Evolutionary conservation across 495 filamentous ascomycete genomes (phyloP).

Genomic region (Lepraria neglecta): DNA sequence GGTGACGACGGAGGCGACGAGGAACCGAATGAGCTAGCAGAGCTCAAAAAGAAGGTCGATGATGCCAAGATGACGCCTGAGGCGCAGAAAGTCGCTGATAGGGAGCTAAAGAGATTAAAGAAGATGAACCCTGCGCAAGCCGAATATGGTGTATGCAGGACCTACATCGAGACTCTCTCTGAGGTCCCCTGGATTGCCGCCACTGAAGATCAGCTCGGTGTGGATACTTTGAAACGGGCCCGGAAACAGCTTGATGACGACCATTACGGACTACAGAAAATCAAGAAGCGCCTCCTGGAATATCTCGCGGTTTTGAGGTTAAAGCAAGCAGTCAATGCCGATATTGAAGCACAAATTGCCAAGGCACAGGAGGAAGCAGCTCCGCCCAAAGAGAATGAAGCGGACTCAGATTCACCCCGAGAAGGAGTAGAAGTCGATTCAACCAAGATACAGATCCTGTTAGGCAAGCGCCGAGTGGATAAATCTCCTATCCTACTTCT

Average conservation of each 20-base stretch:
- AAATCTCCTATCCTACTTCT: slow-evolving; percentile 94
- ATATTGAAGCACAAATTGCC: slow-evolving; percentile 69
- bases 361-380: slow-evolving; percentile 55
- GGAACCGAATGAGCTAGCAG: slow-evolving; percentile 79
- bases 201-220: slow-evolving; percentile 83
- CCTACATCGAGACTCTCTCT: slow-evolving; percentile 90
- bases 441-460: slow-evolving; percentile 60
- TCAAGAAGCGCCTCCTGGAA: slow-evolving; percentile 93
- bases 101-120: slow-evolving; percentile 80
- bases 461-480: slow-evolving; percentile 73
- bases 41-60: slow-evolving; percentile 79
- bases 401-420: slow-evolving; percentile 29
- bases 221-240: slow-evolving; percentile 68
- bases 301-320: slow-evolving; percentile 92
- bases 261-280: slow-evolving; percentile 93
- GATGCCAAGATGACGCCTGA: slow-evolving; percentile 70
- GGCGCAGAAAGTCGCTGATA: slow-evolving; percentile 78
- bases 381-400: slow-evolving; percentile 29
- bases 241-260: slow-evolving; percentile 91
- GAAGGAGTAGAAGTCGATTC: slow-evolving; percentile 43
- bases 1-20: slow-evolving; percentile 57
- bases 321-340: slow-evolving; percentile 81
- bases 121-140: slow-evolving; percentile 95
- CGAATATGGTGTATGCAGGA: slow-evolving; percentile 86
- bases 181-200: slow-evolving; percentile 90